Evolutionary conservation across 306 rosid species (phyloP).

Genomic region (Biancaea sappan): DNA sequence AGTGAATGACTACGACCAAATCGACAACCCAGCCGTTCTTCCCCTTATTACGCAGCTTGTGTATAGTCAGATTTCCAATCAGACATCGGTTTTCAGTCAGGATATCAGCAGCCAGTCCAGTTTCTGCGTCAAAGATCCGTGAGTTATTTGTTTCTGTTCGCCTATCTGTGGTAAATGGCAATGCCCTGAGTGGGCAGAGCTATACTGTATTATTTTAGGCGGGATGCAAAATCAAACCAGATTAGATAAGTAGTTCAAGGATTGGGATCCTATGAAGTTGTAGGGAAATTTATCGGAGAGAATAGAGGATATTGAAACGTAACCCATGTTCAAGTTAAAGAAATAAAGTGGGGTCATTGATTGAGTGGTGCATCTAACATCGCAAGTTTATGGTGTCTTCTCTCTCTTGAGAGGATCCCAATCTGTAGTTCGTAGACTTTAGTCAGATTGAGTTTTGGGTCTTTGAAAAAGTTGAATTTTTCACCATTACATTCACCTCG

Average conservation of each 20-base stretch:
- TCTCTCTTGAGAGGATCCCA: background rate
- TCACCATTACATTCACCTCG: background rate
- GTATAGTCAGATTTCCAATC: slow-evolving; percentile 51
- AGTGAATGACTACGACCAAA: slow-evolving; percentile 33
- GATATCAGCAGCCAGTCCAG: slow-evolving; percentile 49
- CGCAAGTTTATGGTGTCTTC: background rate
- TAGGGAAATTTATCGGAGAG: background rate
- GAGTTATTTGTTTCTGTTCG: slow-evolving; percentile 30
- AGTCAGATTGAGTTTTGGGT: background rate
- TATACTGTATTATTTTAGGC: background rate
- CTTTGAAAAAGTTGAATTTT: background rate
- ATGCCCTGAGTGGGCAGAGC: background rate
- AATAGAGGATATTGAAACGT: too few relatives aligned
- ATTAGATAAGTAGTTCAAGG: background rate
- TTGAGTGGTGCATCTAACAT: background rate
- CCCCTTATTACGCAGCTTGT: slow-evolving; percentile 48
- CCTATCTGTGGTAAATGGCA: background rate
- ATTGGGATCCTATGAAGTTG: background rate
- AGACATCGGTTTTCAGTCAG: slow-evolving; percentile 48
- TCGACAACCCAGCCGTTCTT: slow-evolving; percentile 49
- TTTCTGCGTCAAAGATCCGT: slow-evolving; percentile 73
- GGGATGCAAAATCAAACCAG: background rate
- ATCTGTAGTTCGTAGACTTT: background rate
- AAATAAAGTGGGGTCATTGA: background rate
- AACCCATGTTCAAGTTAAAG: too few relatives aligned